Conservation (phyloP, 2,329 filamentous ascomycete species). For the Cercospora sesami region DNA sequence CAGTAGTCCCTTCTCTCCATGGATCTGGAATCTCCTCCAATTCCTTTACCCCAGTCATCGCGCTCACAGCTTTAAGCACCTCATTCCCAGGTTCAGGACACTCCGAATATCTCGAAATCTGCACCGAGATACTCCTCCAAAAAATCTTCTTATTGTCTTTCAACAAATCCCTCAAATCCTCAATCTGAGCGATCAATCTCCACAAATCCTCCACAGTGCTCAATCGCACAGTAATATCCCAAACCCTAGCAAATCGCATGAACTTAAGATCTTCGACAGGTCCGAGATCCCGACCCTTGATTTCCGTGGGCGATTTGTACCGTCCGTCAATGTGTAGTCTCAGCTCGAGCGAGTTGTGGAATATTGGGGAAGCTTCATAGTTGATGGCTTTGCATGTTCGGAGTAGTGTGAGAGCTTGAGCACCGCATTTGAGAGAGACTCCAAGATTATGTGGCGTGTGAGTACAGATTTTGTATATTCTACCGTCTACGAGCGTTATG, state of each 20-base stretch:
- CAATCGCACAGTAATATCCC: slow-evolving; percentile 22
- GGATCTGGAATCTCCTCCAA: slow-evolving; percentile 20
- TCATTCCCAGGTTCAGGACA: slow-evolving; percentile 14
- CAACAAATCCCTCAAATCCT: slow-evolving; percentile 12
- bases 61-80: slow-evolving; percentile 17
- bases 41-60: slow-evolving; percentile 14
- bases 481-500: slow-evolving; percentile 26
- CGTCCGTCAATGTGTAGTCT: slow-evolving; percentile 22
- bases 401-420: slow-evolving; percentile 39
- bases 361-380: slow-evolving; percentile 47
- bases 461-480: slow-evolving; percentile 40
- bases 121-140: slow-evolving; percentile 22
- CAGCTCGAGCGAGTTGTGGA: slow-evolving; percentile 37
- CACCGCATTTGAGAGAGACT: slow-evolving; percentile 14
- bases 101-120: slow-evolving; percentile 20
- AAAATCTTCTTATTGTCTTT: slow-evolving; percentile 5
- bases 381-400: slow-evolving; percentile 45
- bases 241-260: slow-evolving; percentile 15
- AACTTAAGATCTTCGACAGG: slow-evolving; percentile 15
- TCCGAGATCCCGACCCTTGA: slow-evolving; percentile 22
- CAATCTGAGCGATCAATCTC: slow-evolving; percentile 18
- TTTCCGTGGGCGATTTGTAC: slow-evolving; percentile 19
- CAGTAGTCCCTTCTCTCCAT: slow-evolving; percentile 20
- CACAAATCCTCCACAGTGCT: slow-evolving; percentile 20
- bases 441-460: slow-evolving; percentile 25